These are phyloP conservation scores for Rhodocollybia butyracea DNA, from an alignment of 768 basidiomycete species.

Conservation along the genomic window DNA sequence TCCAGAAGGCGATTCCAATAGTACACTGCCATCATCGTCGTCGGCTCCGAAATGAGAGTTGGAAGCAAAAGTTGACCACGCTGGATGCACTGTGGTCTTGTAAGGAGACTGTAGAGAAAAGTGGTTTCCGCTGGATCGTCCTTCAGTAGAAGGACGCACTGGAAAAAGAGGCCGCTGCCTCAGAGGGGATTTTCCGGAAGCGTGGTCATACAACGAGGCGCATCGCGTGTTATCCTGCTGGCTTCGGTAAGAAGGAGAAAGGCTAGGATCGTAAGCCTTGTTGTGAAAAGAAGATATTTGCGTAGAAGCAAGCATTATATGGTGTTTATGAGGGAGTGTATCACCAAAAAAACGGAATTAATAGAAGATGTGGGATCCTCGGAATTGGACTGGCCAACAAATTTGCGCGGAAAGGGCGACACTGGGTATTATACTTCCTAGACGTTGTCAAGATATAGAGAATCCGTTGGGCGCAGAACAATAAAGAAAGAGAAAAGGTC, in stretches of 20 bases:
- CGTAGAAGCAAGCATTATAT: constrained; percentile 42
- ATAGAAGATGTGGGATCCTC: constrained; percentile 2
- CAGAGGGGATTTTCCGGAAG: constrained; percentile 63
- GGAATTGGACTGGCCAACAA: background rate
- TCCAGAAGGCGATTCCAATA: constrained; percentile 46
- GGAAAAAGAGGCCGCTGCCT: constrained; percentile 42
- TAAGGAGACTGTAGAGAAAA: constrained; percentile 53
- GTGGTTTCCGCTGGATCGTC: constrained; percentile 39
- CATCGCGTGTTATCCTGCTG: constrained; percentile 33
- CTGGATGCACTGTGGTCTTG: constrained; percentile 38
- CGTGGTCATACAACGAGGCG: constrained; percentile 42
- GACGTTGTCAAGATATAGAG: background rate
- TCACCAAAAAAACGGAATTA: constrained; percentile 2
- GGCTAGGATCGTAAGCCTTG: constrained; percentile 24
- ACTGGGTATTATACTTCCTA: background rate
- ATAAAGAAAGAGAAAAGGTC: background rate
- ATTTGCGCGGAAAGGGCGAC: background rate
- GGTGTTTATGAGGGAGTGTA: constrained; percentile 17
- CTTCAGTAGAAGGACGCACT: constrained; percentile 19
- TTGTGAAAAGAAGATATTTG: constrained; percentile 32
- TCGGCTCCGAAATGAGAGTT: constrained; percentile 40
- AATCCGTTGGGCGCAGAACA: background rate
- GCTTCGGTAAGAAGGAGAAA: constrained; percentile 33
- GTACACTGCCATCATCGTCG: constrained; percentile 57
- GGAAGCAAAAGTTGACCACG: constrained; percentile 26